Percentiles rank a stretch among this genome's conserved stretches.
Evolutionary conservation across 192 early-diverging fungal species (phyloP).

Genomic region (Podila epigama): DNA sequence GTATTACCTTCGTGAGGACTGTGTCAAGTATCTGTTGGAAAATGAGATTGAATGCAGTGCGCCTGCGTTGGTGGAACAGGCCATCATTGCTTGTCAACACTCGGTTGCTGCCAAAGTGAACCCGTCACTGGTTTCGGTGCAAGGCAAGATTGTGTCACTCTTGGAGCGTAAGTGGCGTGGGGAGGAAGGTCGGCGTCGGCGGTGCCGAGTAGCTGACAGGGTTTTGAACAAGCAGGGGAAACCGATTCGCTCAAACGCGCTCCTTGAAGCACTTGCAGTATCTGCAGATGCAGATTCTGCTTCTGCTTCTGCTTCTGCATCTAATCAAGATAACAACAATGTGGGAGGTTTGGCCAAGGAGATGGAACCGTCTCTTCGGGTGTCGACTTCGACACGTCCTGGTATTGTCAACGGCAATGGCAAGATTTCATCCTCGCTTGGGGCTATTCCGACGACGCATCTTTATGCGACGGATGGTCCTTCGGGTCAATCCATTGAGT

Average conservation of each 20-base stretch:
- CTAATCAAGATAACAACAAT: not conserved
- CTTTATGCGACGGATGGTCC: constrained; percentile 25
- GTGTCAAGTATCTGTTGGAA: constrained; percentile 31
- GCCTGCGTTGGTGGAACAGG: constrained; percentile 24
- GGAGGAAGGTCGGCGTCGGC: constrained; percentile 8
- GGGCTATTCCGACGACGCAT: constrained; percentile 31
- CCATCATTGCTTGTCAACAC: constrained; percentile 33
- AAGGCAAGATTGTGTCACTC: constrained; percentile 19
- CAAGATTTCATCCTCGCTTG: constrained; percentile 6
- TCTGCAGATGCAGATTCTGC: not conserved
- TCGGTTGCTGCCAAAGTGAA: constrained; percentile 35
- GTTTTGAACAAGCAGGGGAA: constrained; percentile 25
- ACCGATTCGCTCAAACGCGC: constrained; percentile 12
- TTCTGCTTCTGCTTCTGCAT: not conserved
- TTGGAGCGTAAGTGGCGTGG: constrained; percentile 29
- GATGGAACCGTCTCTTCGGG: not conserved
- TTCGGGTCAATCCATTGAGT: constrained; percentile 19
- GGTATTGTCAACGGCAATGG: not conserved
- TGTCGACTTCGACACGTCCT: not conserved
- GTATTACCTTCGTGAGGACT: constrained; percentile 23
- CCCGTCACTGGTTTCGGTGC: constrained; percentile 5
- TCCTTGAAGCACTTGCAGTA: constrained; percentile 21
- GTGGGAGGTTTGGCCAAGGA: not conserved
- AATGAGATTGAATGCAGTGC: constrained; percentile 46
- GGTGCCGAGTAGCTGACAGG: constrained; percentile 23